Evolutionary conservation across 148 eudicot species (phyloP).

Genomic region (Vaccinium darrowii): DNA sequence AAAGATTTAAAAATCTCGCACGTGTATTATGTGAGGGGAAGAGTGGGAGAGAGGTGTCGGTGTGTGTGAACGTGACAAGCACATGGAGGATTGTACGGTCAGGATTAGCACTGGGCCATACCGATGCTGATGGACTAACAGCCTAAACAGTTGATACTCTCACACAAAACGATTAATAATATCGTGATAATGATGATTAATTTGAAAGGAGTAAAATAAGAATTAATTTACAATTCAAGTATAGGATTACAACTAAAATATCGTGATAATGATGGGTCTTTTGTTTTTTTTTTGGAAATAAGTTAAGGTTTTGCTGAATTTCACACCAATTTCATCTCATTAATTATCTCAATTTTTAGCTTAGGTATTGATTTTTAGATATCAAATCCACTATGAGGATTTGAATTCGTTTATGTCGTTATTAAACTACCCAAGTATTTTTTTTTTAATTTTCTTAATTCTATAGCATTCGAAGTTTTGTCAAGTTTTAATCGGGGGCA

Average conservation of each 20-base stretch:
- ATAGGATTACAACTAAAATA: background rate
- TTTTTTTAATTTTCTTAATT: background rate
- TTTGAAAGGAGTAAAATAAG: background rate
- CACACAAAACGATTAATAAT: background rate
- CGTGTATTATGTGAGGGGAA: background rate
- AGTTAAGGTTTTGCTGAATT: background rate
- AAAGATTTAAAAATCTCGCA: background rate
- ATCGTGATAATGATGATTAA: no score
- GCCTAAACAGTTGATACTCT: background rate
- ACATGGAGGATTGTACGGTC: background rate
- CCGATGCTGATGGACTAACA: constrained; percentile 19
- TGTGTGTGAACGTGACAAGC: background rate
- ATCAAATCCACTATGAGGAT: background rate
- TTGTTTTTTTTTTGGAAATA: background rate
- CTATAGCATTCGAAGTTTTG: no score
- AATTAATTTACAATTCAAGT: background rate
- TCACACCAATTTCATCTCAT: background rate
- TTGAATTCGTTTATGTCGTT: background rate
- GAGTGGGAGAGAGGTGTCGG: constrained; percentile 12
- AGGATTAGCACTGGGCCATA: background rate
- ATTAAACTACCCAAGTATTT: background rate
- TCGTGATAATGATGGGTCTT: background rate
- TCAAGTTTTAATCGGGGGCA: no score
- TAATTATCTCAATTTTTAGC: background rate
- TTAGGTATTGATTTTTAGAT: background rate